Evolutionary conservation across 805 yeast genomes (phyloP), one percentile per base, ranked within the genome.

Genomic region (Sungouiella thailandica): DNA sequence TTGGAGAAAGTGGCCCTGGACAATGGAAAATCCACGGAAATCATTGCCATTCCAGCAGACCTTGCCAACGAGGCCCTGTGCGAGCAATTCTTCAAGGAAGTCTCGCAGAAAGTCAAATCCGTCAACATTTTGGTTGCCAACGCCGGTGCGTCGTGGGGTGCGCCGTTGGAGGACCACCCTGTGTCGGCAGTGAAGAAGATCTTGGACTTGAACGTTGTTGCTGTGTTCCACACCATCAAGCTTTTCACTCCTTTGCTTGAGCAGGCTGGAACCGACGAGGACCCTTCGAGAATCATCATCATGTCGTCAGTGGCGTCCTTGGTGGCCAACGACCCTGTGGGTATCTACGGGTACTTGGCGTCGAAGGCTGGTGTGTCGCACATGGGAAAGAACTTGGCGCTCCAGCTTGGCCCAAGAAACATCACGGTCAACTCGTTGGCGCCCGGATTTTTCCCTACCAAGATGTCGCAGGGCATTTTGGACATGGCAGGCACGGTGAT

Each of bases 71-170:
- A 67, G 24, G 61, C 53, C 9, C 83, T 81, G 7, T 68, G 70
- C 31, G 57, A 62, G 34, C 43, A 56, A 14, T 70, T 82, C 41
- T 57, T 47, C 30, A 55, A 63, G 5, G 67, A 63, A 24, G 71
- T 72, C 11, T 39, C 54, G 11, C 53, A 58, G 36, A 52, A 50
- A 14, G 70, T 72, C 17, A 53, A 55, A 12, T 63, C 68, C 46
- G 67, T 81, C 23, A 77, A 82, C 54, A 78, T 82, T 40, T 65
- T 82, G 41, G 67, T 80, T 46, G 85, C 88, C 31, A 83, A 82
- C 49, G 89, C 90, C 5, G 90, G 90, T 19, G 87, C 88, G 7
- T 60, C 81, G 10, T 82, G 89, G 89, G 89, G 88, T 13, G 80
- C 76, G 1, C 74, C 74, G 9, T 55, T 83, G 31, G 77, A 66